Percentiles rank a stretch among this genome's conserved stretches.
phyloP scores from a whole-genome alignment of 768 basidiomycete species.

The Amanita thiersii region DNA sequence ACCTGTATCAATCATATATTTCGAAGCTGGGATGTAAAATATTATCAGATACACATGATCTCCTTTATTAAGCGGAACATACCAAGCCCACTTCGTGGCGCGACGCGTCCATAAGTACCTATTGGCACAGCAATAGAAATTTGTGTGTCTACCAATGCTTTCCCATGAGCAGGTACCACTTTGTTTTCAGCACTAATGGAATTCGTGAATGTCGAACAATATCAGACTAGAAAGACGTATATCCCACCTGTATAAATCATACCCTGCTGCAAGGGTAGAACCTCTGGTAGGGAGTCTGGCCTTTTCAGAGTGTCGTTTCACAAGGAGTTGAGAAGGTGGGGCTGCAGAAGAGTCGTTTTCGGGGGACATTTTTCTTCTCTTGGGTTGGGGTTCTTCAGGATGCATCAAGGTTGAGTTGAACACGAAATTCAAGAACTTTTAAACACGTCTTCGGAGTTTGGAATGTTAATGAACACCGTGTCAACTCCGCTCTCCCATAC shows the following conservation, averaged over 20 bases:
- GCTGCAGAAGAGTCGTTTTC: conserved; percentile 22
- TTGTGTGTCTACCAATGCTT: conserved; percentile 87
- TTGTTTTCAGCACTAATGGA: conserved; percentile 71
- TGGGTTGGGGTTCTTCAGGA: conserved; percentile 29
- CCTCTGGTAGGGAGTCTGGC: conserved; percentile 85
- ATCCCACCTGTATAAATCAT: conserved; percentile 87
- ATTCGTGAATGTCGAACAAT: conserved; percentile 6
- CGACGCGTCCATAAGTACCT: conserved; percentile 95
- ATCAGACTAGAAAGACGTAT: conserved; percentile 6
- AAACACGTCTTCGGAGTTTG: conserved; percentile 28
- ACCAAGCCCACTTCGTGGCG: conserved; percentile 95
- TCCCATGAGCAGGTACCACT: conserved; percentile 79
- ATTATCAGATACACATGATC: neutral
- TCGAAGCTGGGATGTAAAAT: conserved; percentile 55
- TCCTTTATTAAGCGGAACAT: conserved; percentile 24
- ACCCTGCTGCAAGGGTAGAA: conserved; percentile 81
- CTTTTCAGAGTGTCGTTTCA: conserved; percentile 79
- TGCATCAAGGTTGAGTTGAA: neutral
- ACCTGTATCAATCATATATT: conserved; percentile 97
- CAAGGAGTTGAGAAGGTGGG: conserved; percentile 49
- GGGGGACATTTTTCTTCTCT: conserved; percentile 57
- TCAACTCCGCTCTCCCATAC: conserved; percentile 21
- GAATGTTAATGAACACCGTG: conserved; percentile 17
- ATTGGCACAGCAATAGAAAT: conserved; percentile 88
- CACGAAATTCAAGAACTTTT: no score